A percentile compares a stretch with the other conserved stretches of the same genome.
These are phyloP conservation scores for Linnemannia schmuckeri DNA, from an alignment of 192 early-diverging fungal species.

Conservation along the genomic window DNA sequence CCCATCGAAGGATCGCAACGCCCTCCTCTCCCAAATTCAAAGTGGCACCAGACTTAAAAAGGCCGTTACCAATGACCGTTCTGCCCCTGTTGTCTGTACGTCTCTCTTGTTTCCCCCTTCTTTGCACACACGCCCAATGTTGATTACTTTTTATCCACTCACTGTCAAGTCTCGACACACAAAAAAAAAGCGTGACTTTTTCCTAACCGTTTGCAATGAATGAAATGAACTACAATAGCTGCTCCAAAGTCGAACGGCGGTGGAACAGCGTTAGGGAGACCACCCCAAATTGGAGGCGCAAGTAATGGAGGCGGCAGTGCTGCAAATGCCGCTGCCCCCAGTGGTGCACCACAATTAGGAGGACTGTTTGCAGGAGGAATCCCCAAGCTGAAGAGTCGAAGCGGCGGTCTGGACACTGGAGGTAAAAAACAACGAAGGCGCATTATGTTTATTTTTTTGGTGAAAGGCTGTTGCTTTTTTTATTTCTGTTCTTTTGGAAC, in stretches of 20 bases:
- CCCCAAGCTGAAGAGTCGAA: conserved; percentile 72
- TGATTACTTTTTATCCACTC: not conserved
- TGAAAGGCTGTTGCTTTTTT: conserved; percentile 19
- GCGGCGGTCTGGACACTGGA: conserved; percentile 66
- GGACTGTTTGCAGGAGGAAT: conserved; percentile 74
- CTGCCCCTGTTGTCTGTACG: conserved; percentile 67
- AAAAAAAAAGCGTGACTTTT: not conserved
- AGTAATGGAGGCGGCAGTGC: conserved; percentile 17
- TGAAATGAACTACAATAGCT: conserved; percentile 3
- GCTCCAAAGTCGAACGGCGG: conserved; percentile 21
- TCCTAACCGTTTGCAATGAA: not conserved
- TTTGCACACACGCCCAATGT: not conserved
- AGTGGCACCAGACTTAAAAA: conserved; percentile 76
- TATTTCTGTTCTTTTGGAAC: conserved; percentile 17
- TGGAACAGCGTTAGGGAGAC: conserved; percentile 40
- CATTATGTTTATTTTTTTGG: not conserved
- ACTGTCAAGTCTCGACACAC: not conserved
- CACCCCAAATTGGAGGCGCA: conserved; percentile 43
- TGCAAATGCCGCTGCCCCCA: conserved; percentile 40
- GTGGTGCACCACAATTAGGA: conserved; percentile 65
- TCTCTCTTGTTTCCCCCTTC: not conserved
- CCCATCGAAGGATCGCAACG: conserved; percentile 60
- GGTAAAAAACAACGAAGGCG: conserved; percentile 34
- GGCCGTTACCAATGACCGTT: conserved; percentile 79
- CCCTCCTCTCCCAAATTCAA: conserved; percentile 81